phyloP scores from a whole-genome alignment of 106 monocot species.

The Phalaenopsis aphrodite region DNA sequence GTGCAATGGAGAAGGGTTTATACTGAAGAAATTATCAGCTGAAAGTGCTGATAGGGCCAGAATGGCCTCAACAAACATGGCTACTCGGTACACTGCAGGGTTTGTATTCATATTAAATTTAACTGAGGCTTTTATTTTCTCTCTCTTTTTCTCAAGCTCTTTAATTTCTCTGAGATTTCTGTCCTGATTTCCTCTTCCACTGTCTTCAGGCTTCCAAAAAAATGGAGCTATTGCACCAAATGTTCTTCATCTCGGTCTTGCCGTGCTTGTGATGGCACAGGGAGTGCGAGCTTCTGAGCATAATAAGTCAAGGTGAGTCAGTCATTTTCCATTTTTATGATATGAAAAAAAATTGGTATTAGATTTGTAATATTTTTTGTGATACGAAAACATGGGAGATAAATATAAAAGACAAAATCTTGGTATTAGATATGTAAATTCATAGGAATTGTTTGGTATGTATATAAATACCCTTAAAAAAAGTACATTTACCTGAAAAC shows the following conservation, averaged over 20 bases:
- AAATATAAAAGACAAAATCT: too few species aligned
- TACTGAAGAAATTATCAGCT: slow-evolving; percentile 71
- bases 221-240: slow-evolving; percentile 85
- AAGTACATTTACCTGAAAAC: too few species aligned
- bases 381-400: too few species aligned
- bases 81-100: slow-evolving; percentile 86
- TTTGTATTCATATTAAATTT: slow-evolving; percentile 14
- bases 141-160: too few species aligned
- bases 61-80: slow-evolving; percentile 68
- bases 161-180: neutral
- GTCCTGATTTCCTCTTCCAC: slow-evolving; percentile 4
- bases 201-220: slow-evolving; percentile 71
- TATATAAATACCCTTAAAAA: too few species aligned
- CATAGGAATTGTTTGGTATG: too few species aligned
- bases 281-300: slow-evolving; percentile 26
- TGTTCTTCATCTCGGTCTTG: slow-evolving; percentile 81
- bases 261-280: slow-evolving; percentile 60
- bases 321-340: too few species aligned
- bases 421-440: too few species aligned
- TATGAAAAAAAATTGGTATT: too few species aligned
- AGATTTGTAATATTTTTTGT: too few species aligned
- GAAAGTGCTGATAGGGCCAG: slow-evolving; percentile 72
- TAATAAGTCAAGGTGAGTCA: too few species aligned
- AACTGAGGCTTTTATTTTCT: neutral
- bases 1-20: slow-evolving; percentile 91